phyloP scores from a whole-genome alignment of 2,329 filamentous ascomycete species.

The Didymella sp. region DNA sequence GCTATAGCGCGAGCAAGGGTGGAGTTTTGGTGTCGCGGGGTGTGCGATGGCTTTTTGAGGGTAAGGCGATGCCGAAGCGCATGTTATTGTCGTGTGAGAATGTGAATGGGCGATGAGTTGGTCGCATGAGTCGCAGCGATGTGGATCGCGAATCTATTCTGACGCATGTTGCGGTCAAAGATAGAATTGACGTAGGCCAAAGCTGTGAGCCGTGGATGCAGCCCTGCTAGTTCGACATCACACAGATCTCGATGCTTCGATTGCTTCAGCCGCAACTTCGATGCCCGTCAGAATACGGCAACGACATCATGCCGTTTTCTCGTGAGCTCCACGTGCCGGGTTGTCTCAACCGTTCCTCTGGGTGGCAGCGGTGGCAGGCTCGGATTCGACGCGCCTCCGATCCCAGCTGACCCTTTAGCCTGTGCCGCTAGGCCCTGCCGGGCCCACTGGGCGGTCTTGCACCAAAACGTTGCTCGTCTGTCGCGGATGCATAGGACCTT shows the following conservation, averaged over 20 bases:
- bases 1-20: not conserved
- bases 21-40: conserved; percentile 6
- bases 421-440: conserved; percentile 9
- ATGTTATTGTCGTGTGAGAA: not conserved
- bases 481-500: conserved; percentile 7
- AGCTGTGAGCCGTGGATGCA: not conserved
- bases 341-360: conserved; percentile 3
- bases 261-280: conserved; percentile 14
- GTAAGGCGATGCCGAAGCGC: conserved; percentile 16
- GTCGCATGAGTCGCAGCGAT: not conserved
- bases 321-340: conserved; percentile 12
- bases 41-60: conserved; percentile 19
- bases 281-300: conserved; percentile 1
- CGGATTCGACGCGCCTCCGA: conserved; percentile 15
- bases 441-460: conserved; percentile 12
- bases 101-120: not conserved
- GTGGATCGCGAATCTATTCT: not conserved
- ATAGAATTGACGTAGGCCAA: not conserved
- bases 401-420: conserved; percentile 14
- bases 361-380: conserved; percentile 6
- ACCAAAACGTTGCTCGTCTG: conserved; percentile 15
- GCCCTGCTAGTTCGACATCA: not conserved
- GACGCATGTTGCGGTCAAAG: not conserved
- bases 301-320: conserved; percentile 11
- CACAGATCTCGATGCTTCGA: conserved; percentile 9